Base-by-base conservation (phyloP, 2,329 filamentous ascomycete genomes). In the Gyromitra esculenta region DNA sequence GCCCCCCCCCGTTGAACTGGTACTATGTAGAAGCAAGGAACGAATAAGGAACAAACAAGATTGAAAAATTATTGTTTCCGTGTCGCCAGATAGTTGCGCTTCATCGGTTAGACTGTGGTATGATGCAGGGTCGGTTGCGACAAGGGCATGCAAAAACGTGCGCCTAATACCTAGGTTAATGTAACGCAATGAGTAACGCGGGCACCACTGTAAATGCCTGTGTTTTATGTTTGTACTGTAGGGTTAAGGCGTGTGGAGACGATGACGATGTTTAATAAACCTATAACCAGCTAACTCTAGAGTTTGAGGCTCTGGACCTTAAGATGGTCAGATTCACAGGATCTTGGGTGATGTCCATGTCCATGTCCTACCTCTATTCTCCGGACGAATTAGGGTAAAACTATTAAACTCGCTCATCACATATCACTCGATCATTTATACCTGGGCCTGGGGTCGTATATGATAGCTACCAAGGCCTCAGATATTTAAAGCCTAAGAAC, bases 21-120 rank as follows among this genome's bases (percentile, higher is more conserved):
- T 21, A 18, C 1, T 7, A 56, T 21, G n/a, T 48, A 21, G 43
- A 35, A 52, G 31, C 48, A 57, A 48, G 54, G 50, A 68, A 68
- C 50, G 54, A 35, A 60, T 35, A 48, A 6, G 39, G 13, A 68
- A 2, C 11, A 59, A 39, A 59, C 37, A 69, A 39, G 25, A 59
- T 56, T 43, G 25, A 31, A 31, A 31, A 31, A 31, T 31, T 2
- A 31, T 3, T 31, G 25, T 31, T 31, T 31, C 25, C 4, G 4
- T 31, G 25, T 3, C 25, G 4, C 4, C 25, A 31, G 25, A 1
- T 31, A 31, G 2, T 31, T 2, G 25, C 25, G 25, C 25, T 31
- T 31, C 25, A 31, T 31, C 2, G 2, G 25, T 31, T 31, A 31
- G 25, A 2, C 4, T 4, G 4, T 31, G 25, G 25, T 43, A 43